Base-by-base conservation (phyloP, 2,329 filamentous ascomycete species). In the Fusarium equiseti region DNA sequence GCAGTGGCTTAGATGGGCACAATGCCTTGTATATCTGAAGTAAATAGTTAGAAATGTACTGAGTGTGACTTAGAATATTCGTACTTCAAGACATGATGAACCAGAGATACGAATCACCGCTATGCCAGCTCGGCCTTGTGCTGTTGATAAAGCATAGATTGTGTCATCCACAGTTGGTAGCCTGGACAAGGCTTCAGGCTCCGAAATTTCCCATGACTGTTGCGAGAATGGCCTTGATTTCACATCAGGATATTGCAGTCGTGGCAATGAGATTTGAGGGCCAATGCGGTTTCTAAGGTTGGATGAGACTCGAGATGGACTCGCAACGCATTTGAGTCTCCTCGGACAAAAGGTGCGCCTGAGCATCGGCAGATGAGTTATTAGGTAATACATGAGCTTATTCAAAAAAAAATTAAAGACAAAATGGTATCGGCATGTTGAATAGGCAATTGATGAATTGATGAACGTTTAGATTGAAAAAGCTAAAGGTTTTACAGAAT, bases 141-240 rank as follows among this genome's bases (percentile, higher is more conserved):
- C 94, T 1, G 95, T 97, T 0, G 95, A 98, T 1, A 98, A 83
- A 0, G 96, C 96, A 79, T 97, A 98, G 56, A 99, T 97, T 2
- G 95, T 98, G 61, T 88, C 85, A 9, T 75, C 76, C 12, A 72
- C 54, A 5, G 66, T 61, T 4, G 78, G 70, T 12, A 78, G 66
- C 10, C 56, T 55, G 4, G 69, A 55, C 13, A 45, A 16, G 12
- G 44, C 35, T 29, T 51, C 49, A 22, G 59, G 51, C n/a, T 32
- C 53, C 16, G 63, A 49, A 48, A 27, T 24, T 43, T 46, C 27
- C 59, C 61, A 62, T 63, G 59, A 38, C 6, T 63, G 49, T 15
- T 69, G 51, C 18, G 73, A 71, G 40, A 72, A 63, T 18, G 29
- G n/a, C 40, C 65, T 62, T 16, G 12, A 15, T 6, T 12, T 29